Evolutionary conservation across 2,329 filamentous ascomycete species (phyloP), one percentile per base, ranked within the genome.

Genomic region (Lachnellula suecica): DNA sequence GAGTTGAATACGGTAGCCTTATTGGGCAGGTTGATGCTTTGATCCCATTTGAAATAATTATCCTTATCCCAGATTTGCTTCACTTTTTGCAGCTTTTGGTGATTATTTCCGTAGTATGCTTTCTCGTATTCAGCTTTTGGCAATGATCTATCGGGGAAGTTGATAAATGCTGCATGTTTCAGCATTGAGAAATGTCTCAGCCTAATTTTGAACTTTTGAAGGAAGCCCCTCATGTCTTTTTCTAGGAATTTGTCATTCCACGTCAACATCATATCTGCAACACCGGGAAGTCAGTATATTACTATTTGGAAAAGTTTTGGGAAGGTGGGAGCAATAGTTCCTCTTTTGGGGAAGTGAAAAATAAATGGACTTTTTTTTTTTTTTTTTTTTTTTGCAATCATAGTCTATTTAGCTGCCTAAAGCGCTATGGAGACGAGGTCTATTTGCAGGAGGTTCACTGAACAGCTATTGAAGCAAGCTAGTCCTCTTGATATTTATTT

Each of bases 21-120:
- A 8, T 31, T 13, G 27, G 27, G 27, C 13, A 31, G 27, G 8
- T 38, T 23, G 34, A 49, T 24, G 9, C 47, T 25, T 31, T 49
- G 47, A 7, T 7, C 10, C 47, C 40, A 49, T 11, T 17, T 41
- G 24, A 49, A 49, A 22, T 31, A 49, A 9, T 37, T 37, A 34
- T 49, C 38, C 17, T 31, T 23, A 24, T 49, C 47, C 47, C 47
- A 49, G 4, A 49, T 43, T 6, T 24, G 4, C 27, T 49, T 49
- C 5, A 49, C 22, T 4, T 23, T 5, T 11, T 27, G 47, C 37
- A 49, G 23, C n/a, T 35, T 31, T 25, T 37, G n/a, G 3, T 31
- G 40, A 19, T 49, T 49, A n/a, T n/a, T 27, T 4, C 47, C 47
- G 19, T 22, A 49, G 27, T 49, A 49, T n/a, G 47, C 37, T 34